These are phyloP conservation scores for Ottelia alismoides DNA, from an alignment of 106 monocot genomes.

Conservation along the genomic window DNA sequence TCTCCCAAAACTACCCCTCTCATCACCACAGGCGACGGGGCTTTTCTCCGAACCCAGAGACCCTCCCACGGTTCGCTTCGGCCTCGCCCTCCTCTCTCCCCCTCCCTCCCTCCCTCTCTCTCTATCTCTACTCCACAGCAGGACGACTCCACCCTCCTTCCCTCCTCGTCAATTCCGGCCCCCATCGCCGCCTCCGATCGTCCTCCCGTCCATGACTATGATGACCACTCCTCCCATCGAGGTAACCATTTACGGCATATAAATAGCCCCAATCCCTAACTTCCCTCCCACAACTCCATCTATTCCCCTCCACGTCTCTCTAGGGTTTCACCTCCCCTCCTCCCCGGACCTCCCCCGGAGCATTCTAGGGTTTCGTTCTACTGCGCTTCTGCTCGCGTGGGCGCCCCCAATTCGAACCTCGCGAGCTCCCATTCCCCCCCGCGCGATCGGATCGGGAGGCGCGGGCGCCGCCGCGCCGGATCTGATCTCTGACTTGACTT, in stretches of 20 bases:
- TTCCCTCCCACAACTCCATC: not conserved
- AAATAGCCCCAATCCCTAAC: not conserved
- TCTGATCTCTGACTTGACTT: constrained; percentile 16
- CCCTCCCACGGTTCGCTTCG: not conserved
- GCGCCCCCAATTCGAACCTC: not conserved
- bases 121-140: not conserved
- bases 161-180: not conserved
- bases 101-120: constrained; percentile 5
- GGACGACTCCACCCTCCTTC: not conserved
- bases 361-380: constrained; percentile 1
- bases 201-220: constrained; percentile 17
- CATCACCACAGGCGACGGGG: no score
- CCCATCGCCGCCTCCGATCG: not conserved
- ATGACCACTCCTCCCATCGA: constrained; percentile 36
- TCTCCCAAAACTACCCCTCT: no score
- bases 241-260: constrained; percentile 13
- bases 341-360: not conserved
- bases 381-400: not conserved
- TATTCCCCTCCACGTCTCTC: not conserved
- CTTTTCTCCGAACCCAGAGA: not conserved
- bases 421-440: not conserved
- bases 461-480: constrained; percentile 5
- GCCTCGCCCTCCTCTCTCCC: constrained; percentile 1
- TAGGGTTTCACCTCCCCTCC: not conserved
- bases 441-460: not conserved